Conservation (phyloP, 352 stramenopile genomes). For the Phytophthora fragariae region DNA sequence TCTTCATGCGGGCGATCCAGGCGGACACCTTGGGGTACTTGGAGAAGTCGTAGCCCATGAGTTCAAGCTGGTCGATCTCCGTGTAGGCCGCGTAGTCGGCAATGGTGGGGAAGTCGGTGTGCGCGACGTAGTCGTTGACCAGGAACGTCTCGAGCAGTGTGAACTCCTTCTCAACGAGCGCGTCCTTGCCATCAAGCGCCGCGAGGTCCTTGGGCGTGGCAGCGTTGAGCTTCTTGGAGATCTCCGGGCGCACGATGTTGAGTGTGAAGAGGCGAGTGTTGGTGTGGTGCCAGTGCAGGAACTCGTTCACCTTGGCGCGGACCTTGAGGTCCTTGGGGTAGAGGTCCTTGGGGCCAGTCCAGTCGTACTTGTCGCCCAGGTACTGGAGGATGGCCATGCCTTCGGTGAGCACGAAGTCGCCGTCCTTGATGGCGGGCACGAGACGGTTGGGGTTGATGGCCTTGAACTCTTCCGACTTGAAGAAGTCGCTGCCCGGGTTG, state of each 20-base stretch:
- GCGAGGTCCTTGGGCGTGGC: constrained; percentile 49
- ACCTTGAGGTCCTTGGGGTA: constrained; percentile 54
- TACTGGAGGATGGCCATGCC: constrained; percentile 69
- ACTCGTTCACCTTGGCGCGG: constrained; percentile 71
- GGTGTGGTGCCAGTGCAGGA: constrained; percentile 77
- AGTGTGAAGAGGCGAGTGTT: constrained; percentile 60
- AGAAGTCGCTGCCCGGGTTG: constrained; percentile 41
- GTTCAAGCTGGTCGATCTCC: constrained; percentile 69
- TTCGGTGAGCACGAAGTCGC: constrained; percentile 66
- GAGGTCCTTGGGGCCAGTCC: constrained; percentile 52
- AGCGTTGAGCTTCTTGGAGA: constrained; percentile 37
- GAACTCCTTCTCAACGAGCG: constrained; percentile 49
- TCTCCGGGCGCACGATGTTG: constrained; percentile 50
- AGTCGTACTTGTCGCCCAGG: constrained; percentile 59
- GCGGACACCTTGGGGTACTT: constrained; percentile 60
- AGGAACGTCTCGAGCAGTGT: constrained; percentile 58
- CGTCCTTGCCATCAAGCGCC: constrained; percentile 40
- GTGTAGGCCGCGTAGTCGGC: constrained; percentile 67
- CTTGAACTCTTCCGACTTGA: constrained; percentile 62
- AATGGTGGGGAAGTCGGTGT: constrained; percentile 62
- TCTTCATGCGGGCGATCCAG: constrained; percentile 69
- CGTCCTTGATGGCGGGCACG: constrained; percentile 62
- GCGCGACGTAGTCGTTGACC: constrained; percentile 54
- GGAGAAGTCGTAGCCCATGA: constrained; percentile 60
- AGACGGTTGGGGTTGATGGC: constrained; percentile 60